These are phyloP conservation scores for Penicillium griseofulvum DNA, from an alignment of 2,329 filamentous ascomycete genomes.

Conservation along the genomic window DNA sequence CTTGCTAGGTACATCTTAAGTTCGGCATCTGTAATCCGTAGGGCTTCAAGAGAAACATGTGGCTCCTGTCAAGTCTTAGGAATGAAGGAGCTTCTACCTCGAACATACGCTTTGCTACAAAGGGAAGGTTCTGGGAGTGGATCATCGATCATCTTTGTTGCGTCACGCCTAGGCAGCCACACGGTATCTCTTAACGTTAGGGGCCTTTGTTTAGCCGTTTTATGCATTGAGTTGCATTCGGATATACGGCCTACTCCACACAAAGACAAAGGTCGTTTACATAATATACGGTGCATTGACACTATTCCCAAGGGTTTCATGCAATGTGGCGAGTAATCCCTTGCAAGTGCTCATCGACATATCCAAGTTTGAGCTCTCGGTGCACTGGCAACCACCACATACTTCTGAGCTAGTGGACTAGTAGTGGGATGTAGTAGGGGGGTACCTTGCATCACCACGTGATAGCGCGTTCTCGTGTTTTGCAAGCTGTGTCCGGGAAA, in stretches of 20 bases:
- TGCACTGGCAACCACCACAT: conserved; percentile 5
- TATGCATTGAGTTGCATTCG: neutral
- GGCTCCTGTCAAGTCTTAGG: conserved; percentile 7
- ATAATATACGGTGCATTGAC: neutral
- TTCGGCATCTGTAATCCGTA: neutral
- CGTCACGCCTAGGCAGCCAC: conserved; percentile 9
- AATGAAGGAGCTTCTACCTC: conserved; percentile 16
- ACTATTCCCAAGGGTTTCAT: neutral
- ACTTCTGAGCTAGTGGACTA: neutral
- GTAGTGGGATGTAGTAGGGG: neutral
- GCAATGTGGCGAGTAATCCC: conserved; percentile 10
- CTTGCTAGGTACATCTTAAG: no score
- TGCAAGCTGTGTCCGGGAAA: neutral
- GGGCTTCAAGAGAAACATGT: neutral
- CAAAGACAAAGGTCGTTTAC: neutral
- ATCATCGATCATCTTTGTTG: conserved; percentile 12
- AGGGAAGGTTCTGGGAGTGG: conserved; percentile 15
- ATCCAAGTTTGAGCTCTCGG: neutral
- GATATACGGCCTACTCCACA: neutral
- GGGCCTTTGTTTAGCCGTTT: neutral
- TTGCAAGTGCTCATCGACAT: conserved; percentile 1
- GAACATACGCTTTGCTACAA: conserved; percentile 8
- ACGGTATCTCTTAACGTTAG: neutral
- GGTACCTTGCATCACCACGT: conserved; percentile 5
- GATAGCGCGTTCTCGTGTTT: conserved; percentile 9